Percentiles rank a stretch among this genome's conserved stretches.
These are phyloP conservation scores for Otatea glauca DNA, from an alignment of 176 grass and related monocot genomes.

Conservation along the genomic window DNA sequence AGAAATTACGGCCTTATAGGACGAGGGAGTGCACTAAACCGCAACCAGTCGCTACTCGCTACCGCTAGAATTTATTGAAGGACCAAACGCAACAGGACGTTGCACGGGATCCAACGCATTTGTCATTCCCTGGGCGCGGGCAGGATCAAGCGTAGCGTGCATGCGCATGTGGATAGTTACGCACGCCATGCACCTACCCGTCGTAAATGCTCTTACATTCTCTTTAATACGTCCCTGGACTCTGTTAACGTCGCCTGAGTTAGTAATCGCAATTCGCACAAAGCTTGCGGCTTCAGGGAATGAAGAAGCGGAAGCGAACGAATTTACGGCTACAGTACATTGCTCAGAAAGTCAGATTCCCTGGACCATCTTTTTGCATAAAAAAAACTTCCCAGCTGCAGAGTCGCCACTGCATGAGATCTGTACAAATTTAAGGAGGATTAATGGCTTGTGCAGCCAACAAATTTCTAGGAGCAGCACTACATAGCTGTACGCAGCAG, in stretches of 20 bases:
- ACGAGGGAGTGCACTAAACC: too few species aligned
- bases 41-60: too few species aligned
- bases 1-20: too few species aligned
- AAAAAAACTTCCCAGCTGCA: neutral
- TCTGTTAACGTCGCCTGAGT: neutral
- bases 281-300: neutral
- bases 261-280: neutral
- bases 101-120: slow-evolving; percentile 27
- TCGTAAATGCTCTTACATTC: slow-evolving; percentile 42
- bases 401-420: neutral
- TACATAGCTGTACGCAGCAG: neutral
- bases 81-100: neutral
- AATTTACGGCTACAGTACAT: neutral
- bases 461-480: neutral
- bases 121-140: neutral
- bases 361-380: slow-evolving; percentile 3
- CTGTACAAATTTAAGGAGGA: neutral
- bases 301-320: neutral
- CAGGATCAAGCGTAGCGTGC: too few species aligned
- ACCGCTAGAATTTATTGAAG: neutral
- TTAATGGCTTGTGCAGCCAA: neutral
- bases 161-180: neutral
- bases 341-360: neutral
- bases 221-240: neutral
- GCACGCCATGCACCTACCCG: neutral